These are phyloP conservation scores for Anthostomella pinea DNA, from an alignment of 2,329 filamentous ascomycete genomes.

Conservation along the genomic window DNA sequence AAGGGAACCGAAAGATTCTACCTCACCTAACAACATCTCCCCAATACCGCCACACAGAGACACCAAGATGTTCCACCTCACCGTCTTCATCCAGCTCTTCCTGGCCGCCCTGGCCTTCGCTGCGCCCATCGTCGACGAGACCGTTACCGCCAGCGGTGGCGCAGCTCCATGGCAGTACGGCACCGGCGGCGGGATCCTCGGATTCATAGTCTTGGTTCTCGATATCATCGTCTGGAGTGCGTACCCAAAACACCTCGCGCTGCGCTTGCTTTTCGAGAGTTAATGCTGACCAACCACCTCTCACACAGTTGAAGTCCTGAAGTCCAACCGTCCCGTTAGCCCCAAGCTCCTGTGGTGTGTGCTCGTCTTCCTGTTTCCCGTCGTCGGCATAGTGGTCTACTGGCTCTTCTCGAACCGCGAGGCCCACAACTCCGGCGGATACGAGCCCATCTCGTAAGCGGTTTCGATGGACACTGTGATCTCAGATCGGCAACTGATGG, in stretches of 20 bases:
- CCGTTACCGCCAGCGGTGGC: slow-evolving; percentile 35
- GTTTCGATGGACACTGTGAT: too few relatives aligned
- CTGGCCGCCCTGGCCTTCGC: slow-evolving; percentile 48
- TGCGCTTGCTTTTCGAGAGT: not conserved
- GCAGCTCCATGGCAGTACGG: slow-evolving; percentile 55
- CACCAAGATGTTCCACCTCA: slow-evolving; percentile 37
- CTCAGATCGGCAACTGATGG: too few relatives aligned
- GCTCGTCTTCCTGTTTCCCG: slow-evolving; percentile 62
- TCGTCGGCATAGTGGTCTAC: slow-evolving; percentile 60
- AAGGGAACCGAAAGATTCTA: too few relatives aligned
- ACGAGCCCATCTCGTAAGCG: slow-evolving; percentile 47
- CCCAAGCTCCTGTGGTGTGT: slow-evolving; percentile 62
- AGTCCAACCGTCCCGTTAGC: slow-evolving; percentile 56
- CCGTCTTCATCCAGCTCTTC: slow-evolving; percentile 51
- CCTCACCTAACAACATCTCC: too few relatives aligned
- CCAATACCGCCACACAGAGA: too few relatives aligned
- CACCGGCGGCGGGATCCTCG: slow-evolving; percentile 58
- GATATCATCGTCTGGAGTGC: slow-evolving; percentile 62
- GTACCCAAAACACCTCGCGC: slow-evolving; percentile 31
- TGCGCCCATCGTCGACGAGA: slow-evolving; percentile 41
- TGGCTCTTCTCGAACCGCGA: slow-evolving; percentile 62
- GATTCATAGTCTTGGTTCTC: slow-evolving; percentile 59
- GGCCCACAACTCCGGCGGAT: slow-evolving; percentile 51
- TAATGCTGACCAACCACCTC: not conserved
- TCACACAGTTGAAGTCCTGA: slow-evolving; percentile 57